phyloP scores from a whole-genome alignment of 2,329 filamentous ascomycete genomes.

The Pestalotiopsis sp. region DNA sequence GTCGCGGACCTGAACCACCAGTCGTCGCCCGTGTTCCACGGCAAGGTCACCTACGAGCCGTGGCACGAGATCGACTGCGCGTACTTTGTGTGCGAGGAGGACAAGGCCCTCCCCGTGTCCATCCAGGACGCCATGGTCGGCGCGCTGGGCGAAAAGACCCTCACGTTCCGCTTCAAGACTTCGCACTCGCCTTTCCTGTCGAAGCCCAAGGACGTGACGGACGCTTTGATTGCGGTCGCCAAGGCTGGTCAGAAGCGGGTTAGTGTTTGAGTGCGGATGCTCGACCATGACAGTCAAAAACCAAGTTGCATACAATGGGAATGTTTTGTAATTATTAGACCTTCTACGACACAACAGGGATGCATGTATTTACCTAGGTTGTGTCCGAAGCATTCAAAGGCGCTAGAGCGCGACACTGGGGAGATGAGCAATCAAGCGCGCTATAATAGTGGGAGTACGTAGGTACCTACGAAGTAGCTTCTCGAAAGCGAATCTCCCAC shows the following conservation, averaged over 20 bases:
- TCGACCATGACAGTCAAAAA: too few relatives aligned
- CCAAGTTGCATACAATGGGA: too few relatives aligned
- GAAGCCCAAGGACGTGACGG: constrained; percentile 13
- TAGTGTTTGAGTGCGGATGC: neutral
- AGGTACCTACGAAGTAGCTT: too few relatives aligned
- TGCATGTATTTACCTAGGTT: too few relatives aligned
- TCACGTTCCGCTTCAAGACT: constrained; percentile 12
- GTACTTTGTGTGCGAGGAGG: constrained; percentile 21
- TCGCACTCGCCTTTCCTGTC: constrained; percentile 21
- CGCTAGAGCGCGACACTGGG: too few relatives aligned
- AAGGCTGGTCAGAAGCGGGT: neutral
- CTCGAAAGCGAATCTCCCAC: too few relatives aligned
- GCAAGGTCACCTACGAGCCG: constrained; percentile 20
- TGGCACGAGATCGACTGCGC: constrained; percentile 21
- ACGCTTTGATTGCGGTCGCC: neutral
- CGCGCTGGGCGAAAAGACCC: constrained; percentile 13
- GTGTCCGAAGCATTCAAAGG: too few relatives aligned
- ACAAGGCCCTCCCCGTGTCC: constrained; percentile 15
- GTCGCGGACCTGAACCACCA: constrained; percentile 18
- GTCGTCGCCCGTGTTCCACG: constrained; percentile 18
- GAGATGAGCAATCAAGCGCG: too few relatives aligned
- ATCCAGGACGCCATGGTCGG: constrained; percentile 16
- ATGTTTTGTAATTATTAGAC: too few relatives aligned
- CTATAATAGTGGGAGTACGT: too few relatives aligned
- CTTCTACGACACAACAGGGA: too few relatives aligned